Evolutionary conservation across 495 filamentous ascomycete species (phyloP).

Genomic region (Daldinia concentrica): DNA sequence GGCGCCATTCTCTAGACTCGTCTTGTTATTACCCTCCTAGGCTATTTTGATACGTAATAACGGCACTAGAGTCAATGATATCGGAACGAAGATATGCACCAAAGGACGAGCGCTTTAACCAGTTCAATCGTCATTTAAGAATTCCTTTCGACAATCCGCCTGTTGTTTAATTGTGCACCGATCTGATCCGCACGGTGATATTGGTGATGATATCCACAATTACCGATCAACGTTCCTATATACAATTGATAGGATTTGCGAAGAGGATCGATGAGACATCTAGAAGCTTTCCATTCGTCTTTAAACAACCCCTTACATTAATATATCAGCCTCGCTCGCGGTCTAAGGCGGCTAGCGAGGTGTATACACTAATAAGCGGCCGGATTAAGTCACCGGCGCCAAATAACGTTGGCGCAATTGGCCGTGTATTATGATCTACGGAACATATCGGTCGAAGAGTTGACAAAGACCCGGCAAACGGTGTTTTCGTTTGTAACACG

Average conservation of each 20-base stretch:
- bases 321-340: constrained; percentile 6
- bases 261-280: constrained; percentile 7
- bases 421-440: constrained; percentile 27
- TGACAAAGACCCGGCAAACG: constrained; percentile 9
- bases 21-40: constrained; percentile 15
- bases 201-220: constrained; percentile 4
- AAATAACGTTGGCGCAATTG: constrained; percentile 24
- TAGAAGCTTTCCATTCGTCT: neutral
- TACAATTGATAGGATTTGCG: neutral
- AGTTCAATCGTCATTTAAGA: constrained; percentile 5
- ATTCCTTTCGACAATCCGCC: neutral
- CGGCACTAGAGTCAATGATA: constrained; percentile 25
- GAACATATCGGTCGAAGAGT: constrained; percentile 17
- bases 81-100: constrained; percentile 14
- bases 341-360: constrained; percentile 8
- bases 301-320: neutral
- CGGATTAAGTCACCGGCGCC: constrained; percentile 7
- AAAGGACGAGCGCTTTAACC: neutral
- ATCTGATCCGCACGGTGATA: neutral
- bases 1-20: constrained; percentile 27
- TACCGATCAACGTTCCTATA: neutral
- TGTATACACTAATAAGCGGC: constrained; percentile 8
- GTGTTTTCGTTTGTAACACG: constrained; percentile 11
- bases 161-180: neutral
- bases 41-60: constrained; percentile 35